Evolutionary conservation across 1,284 basidiomycete species (phyloP).

Genomic region (Apiotrichum montevideense): DNA sequence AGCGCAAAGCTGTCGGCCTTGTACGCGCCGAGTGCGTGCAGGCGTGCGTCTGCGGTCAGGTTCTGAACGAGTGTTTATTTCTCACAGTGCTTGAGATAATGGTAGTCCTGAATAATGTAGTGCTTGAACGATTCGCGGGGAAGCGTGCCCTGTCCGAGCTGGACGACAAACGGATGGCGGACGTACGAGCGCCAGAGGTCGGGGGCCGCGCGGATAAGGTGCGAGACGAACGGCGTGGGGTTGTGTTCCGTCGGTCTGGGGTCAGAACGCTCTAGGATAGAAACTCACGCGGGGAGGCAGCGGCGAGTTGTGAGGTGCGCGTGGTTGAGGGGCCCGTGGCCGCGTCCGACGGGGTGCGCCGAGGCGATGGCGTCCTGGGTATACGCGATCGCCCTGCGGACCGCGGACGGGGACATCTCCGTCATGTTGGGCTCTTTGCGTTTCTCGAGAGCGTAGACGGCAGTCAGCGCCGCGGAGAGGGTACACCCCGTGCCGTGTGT

Average conservation of each 20-base stretch:
- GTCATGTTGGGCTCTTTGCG: slow-evolving; percentile 40
- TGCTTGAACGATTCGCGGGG: slow-evolving; percentile 64
- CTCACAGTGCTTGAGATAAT: slow-evolving; percentile 49
- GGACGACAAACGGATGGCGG: slow-evolving; percentile 73
- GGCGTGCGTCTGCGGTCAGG: slow-evolving; percentile 45
- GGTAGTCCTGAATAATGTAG: slow-evolving; percentile 66
- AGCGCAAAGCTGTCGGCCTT: slow-evolving; percentile 64
- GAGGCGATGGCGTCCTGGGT: slow-evolving; percentile 71
- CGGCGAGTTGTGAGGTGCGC: slow-evolving; percentile 58
- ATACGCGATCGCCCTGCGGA: slow-evolving; percentile 56
- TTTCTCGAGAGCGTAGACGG: slow-evolving; percentile 31
- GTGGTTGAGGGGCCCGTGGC: slow-evolving; percentile 84
- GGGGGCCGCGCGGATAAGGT: slow-evolving; percentile 58
- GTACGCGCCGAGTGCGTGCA: slow-evolving; percentile 61
- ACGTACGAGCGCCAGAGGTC: slow-evolving; percentile 53
- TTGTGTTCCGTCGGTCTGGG: slow-evolving; percentile 56
- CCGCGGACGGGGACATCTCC: slow-evolving; percentile 53
- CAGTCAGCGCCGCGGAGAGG: slow-evolving; percentile 73
- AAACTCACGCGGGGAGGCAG: slow-evolving; percentile 57
- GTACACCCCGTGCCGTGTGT: slow-evolving; percentile 96
- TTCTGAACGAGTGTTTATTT: slow-evolving; percentile 2
- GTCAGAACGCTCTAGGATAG: neutral
- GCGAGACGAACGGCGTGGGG: slow-evolving; percentile 63
- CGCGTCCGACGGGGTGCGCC: slow-evolving; percentile 65
- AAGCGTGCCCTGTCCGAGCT: slow-evolving; percentile 66